Base-by-base conservation (phyloP, 306 rosid genomes). In the Quillaja saponaria region DNA sequence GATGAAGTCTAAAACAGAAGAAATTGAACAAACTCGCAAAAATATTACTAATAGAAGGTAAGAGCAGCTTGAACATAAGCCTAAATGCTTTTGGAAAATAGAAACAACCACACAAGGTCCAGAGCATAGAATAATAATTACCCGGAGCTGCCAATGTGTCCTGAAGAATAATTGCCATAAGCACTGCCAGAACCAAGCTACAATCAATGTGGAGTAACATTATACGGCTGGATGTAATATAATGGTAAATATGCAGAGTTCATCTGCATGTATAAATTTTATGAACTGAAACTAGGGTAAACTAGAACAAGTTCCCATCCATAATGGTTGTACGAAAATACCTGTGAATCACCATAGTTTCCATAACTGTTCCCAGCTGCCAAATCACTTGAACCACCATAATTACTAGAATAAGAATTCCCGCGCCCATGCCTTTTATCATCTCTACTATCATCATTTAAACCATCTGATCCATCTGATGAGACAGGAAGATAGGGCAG, bases 281-380 rank as follows among this genome's bases (percentile, higher is more conserved):
- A 41, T 16, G 34, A 66, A 71, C 19, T 40, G 59, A 54, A 25
- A 25, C 2, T 25, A 25, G 31, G 31, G 31, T 25, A 25, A 25
- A 2, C 31, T 25, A 25, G 3, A 25, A 4, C 31, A 25, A 25
- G 31, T 4, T 25, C 31, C 15, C 15, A 33, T 25, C 8, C 6
- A 11, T 34, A 44, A 35, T 3, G 31, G 39, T 53, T 5, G 13
- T 44, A 65, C 50, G 31, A 55, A 53, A 51, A 65, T 80, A 94
- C 99, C 97, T 86, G 97, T 10, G 95, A 83, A 70, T 83, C 84
- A 35, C 95, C 90, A 85, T 87, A 89, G 74, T 84, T 82, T 80
- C 89, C 94, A 66, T 85, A 94, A 67, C 80, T 42, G 41, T 85
- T 95, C 71, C 71, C 79, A 49, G 81, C 75, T 51, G 76, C 74